A percentile compares a stretch with the other conserved stretches of the same genome.
These are phyloP conservation scores for Metarhizium rileyi DNA, from an alignment of 2,329 filamentous ascomycete species.

Conservation along the genomic window DNA sequence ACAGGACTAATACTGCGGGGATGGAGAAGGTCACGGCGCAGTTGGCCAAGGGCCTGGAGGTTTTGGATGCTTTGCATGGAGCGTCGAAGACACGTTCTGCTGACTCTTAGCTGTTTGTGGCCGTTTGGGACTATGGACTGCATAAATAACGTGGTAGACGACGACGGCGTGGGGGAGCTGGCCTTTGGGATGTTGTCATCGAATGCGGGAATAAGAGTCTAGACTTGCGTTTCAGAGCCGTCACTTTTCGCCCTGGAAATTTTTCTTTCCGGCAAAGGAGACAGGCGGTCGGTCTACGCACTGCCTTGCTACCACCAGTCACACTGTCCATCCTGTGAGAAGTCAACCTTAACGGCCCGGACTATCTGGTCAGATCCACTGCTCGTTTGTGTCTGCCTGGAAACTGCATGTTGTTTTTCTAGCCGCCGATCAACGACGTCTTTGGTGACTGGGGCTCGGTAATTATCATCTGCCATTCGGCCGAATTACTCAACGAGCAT, in stretches of 20 bases:
- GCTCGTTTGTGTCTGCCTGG: background rate
- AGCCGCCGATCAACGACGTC: background rate
- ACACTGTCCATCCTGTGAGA: too few species aligned
- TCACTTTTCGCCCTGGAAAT: too few species aligned
- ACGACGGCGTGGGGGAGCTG: background rate
- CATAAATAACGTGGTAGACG: background rate
- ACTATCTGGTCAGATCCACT: background rate
- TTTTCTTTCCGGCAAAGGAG: too few species aligned
- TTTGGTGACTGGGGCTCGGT: background rate
- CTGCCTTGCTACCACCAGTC: too few species aligned
- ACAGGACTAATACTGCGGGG: conserved; percentile 6
- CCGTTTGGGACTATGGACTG: background rate
- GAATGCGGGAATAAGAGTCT: background rate
- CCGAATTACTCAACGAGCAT: too few species aligned
- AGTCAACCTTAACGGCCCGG: too few species aligned
- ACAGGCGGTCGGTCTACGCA: too few species aligned
- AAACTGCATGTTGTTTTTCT: background rate
- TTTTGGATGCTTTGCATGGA: conserved; percentile 4
- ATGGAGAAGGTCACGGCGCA: conserved; percentile 9
- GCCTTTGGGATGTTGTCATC: background rate
- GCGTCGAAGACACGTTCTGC: background rate
- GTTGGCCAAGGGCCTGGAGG: conserved; percentile 7
- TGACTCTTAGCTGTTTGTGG: background rate
- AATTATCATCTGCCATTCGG: background rate
- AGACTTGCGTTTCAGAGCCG: background rate